phyloP scores from a whole-genome alignment of 208 protist genomes.

The Trypanosomatidae sp. region DNA sequence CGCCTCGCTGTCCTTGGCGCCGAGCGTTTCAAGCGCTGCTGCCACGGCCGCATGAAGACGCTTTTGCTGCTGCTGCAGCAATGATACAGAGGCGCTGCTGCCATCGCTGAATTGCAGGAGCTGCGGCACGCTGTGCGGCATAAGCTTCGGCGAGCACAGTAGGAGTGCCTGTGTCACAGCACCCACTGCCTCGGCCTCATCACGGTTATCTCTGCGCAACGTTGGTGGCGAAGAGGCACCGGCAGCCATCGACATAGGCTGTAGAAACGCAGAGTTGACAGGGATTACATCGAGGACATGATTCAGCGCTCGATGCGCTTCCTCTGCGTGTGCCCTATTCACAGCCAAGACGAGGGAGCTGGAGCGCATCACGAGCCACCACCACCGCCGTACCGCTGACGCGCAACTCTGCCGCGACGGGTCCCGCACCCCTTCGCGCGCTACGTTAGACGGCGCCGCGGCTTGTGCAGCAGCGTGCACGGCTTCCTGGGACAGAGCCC shows the following conservation, averaged over 20 bases:
- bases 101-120: conserved; percentile 12
- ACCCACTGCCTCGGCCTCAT: conserved; percentile 5
- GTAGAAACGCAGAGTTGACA: conserved; percentile 13
- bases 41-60: conserved; percentile 17
- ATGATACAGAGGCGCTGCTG: not conserved
- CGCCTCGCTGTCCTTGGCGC: not conserved
- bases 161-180: conserved; percentile 11
- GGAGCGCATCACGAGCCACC: conserved; percentile 37
- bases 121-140: conserved; percentile 18
- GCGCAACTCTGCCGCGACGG: not conserved
- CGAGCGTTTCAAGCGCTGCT: conserved; percentile 23
- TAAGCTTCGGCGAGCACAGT: conserved; percentile 14
- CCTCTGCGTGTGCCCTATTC: conserved; percentile 27
- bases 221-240: conserved; percentile 16
- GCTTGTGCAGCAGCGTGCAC: not conserved
- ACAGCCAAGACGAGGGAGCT: conserved; percentile 31
- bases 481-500: conserved; percentile 18
- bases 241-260: conserved; percentile 13
- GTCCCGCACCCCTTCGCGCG: not conserved
- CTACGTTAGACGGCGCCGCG: not conserved
- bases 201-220: not conserved
- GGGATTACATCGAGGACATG: conserved; percentile 1
- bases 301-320: not conserved
- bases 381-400: conserved; percentile 30
- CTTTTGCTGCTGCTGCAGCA: conserved; percentile 2